Conservation (phyloP, 2,329 filamentous ascomycete species). For the Clathrospora elynae region DNA sequence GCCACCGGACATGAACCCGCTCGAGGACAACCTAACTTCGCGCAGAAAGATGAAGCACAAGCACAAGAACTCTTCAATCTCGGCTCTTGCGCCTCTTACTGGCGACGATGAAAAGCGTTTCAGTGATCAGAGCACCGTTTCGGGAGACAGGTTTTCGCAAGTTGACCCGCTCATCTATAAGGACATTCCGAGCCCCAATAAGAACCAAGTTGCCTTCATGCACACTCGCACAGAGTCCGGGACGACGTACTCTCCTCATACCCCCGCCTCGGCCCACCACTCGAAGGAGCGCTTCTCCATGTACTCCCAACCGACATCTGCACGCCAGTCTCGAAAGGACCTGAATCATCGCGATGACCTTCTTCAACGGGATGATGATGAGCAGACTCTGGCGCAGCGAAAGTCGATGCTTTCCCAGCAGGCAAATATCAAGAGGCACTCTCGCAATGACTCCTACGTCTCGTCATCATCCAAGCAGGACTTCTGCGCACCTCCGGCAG, state of each 20-base stretch:
- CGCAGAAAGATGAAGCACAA: conserved; percentile 68
- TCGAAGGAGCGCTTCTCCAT: conserved; percentile 58
- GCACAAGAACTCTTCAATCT: conserved; percentile 67
- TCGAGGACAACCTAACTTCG: conserved; percentile 83
- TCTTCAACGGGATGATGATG: conserved; percentile 32
- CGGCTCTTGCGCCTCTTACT: conserved; percentile 50
- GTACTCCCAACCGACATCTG: conserved; percentile 44
- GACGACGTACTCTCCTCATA: conserved; percentile 57
- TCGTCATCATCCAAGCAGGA: conserved; percentile 38
- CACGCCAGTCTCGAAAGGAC: conserved; percentile 46
- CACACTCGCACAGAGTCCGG: conserved; percentile 74
- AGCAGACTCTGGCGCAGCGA: conserved; percentile 41
- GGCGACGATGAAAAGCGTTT: conserved; percentile 66
- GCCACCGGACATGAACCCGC: conserved; percentile 93
- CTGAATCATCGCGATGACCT: conserved; percentile 44
- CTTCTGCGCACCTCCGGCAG: conserved; percentile 37
- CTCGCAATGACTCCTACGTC: conserved; percentile 34
- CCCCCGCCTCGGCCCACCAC: conserved; percentile 58
- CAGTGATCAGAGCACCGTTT: conserved; percentile 53
- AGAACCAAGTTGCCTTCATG: conserved; percentile 72
- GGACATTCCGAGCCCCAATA: conserved; percentile 40
- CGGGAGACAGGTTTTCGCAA: conserved; percentile 43
- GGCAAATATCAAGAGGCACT: conserved; percentile 41
- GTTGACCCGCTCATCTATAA: conserved; percentile 37
- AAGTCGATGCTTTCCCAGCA: conserved; percentile 43